Conservation (phyloP, 768 basidiomycete genomes). For the Phlebiopsis gigantea region DNA sequence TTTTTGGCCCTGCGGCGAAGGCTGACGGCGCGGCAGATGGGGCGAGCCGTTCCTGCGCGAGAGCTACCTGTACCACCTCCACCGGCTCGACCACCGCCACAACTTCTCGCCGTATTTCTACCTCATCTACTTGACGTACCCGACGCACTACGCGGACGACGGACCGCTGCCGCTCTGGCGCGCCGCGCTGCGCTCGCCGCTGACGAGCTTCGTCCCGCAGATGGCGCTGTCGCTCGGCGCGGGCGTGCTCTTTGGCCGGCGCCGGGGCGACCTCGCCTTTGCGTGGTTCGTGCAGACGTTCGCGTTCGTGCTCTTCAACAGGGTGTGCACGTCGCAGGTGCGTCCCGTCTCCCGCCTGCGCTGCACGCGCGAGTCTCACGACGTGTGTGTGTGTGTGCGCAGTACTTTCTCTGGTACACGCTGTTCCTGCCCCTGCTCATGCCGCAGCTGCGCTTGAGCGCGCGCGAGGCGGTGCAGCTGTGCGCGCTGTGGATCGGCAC, state of each 20-base stretch:
- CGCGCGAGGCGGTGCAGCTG: conserved; percentile 34
- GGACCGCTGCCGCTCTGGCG: conserved; percentile 30
- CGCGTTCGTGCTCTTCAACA: conserved; percentile 93
- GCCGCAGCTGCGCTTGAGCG: conserved; percentile 50
- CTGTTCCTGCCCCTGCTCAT: conserved; percentile 81
- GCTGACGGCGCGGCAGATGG: conserved; percentile 55
- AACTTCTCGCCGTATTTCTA: conserved; percentile 99
- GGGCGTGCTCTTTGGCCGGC: conserved; percentile 67
- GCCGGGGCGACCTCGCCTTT: conserved; percentile 59
- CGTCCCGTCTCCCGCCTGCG: conserved; percentile 15
- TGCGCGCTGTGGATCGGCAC: conserved; percentile 63
- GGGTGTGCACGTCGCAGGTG: conserved; percentile 97
- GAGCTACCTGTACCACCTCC: conserved; percentile 89
- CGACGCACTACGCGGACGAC: conserved; percentile 25
- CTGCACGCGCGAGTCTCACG: not conserved
- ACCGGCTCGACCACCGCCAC: conserved; percentile 92
- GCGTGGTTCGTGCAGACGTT: conserved; percentile 91
- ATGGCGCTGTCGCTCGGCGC: conserved; percentile 64
- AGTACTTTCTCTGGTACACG: conserved; percentile 99
- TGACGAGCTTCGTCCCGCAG: conserved; percentile 83
- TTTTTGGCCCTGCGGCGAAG: not conserved
- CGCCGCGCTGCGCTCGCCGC: conserved; percentile 57
- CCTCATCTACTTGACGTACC: conserved; percentile 84
- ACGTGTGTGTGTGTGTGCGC: not conserved
- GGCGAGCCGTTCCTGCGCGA: conserved; percentile 89